Evolutionary conservation across 2,329 filamentous ascomycete genomes (phyloP).

Genomic region (Xylariales sp.): DNA sequence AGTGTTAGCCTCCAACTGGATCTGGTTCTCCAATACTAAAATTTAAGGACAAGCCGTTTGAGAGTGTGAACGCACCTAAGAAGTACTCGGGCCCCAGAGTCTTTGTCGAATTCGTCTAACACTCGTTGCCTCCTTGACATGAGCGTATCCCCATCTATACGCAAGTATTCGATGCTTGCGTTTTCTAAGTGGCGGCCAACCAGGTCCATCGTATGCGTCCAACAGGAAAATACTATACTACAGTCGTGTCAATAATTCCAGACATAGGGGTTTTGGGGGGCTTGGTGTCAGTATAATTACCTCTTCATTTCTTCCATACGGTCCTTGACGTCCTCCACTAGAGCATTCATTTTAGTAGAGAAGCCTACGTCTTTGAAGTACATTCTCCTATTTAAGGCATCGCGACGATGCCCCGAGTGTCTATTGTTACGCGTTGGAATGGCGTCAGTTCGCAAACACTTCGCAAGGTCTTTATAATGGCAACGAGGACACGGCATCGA

Average conservation of each 20-base stretch:
- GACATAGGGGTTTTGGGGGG: conserved; percentile 26
- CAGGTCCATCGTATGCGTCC: conserved; percentile 57
- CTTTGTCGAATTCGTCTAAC: conserved; percentile 53
- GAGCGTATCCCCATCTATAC: conserved; percentile 59
- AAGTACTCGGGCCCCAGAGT: conserved; percentile 51
- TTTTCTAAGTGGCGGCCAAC: conserved; percentile 48
- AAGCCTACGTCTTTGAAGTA: conserved; percentile 48
- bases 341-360: conserved; percentile 51
- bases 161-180: conserved; percentile 48
- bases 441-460: conserved; percentile 5
- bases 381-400: conserved; percentile 31
- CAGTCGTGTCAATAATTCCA: conserved; percentile 34
- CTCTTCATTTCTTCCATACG: conserved; percentile 45
- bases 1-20: background rate
- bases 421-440: background rate
- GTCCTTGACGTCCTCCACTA: conserved; percentile 49
- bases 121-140: conserved; percentile 52
- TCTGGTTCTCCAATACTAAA: background rate
- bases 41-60: background rate
- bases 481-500: conserved; percentile 44
- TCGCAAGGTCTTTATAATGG: background rate
- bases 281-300: conserved; percentile 29
- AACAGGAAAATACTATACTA: conserved; percentile 61
- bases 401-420: conserved; percentile 1
- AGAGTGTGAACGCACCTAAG: conserved; percentile 49